phyloP scores from a whole-genome alignment of 352 stramenopile species.

The Thraustochytrium sp. region DNA sequence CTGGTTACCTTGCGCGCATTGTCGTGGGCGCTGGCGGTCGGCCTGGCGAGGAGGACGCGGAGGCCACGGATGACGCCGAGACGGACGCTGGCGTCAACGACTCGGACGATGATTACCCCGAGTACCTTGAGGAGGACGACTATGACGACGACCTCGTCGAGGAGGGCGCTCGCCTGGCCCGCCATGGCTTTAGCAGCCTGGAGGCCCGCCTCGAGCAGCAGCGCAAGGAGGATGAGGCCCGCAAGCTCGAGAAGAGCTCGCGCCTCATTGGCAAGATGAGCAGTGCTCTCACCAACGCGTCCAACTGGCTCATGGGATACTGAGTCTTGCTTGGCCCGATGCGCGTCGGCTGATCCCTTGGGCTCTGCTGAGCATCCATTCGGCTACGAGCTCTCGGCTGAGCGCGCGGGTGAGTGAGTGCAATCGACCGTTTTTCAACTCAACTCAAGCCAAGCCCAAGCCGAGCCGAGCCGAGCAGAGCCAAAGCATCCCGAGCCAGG shows the following conservation, averaged over 20 bases:
- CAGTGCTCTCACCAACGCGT: background rate
- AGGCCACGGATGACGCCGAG: background rate
- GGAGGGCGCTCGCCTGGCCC: background rate
- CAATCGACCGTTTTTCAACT: background rate
- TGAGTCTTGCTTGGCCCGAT: background rate
- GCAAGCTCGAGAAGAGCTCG: constrained; percentile 33
- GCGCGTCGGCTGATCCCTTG: background rate
- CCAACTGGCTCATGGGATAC: constrained; percentile 42
- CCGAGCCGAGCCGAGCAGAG: too few species aligned
- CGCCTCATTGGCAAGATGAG: constrained; percentile 36
- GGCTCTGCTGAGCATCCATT: background rate
- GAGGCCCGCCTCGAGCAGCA: constrained; percentile 37
- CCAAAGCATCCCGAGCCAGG: too few species aligned
- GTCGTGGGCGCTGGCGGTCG: background rate
- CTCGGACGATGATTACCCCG: constrained; percentile 3
- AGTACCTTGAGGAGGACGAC: constrained; percentile 29
- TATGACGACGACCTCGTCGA: background rate
- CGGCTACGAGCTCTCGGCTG: background rate
- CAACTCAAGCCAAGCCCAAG: background rate
- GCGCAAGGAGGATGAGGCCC: constrained; percentile 17
- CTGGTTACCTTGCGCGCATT: background rate
- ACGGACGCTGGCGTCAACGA: background rate
- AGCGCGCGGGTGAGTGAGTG: background rate
- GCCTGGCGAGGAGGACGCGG: background rate
- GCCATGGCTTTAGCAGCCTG: constrained; percentile 29